Base-by-base conservation (phyloP, 805 yeast genomes). In the Myxozyma lipomycoides region DNA sequence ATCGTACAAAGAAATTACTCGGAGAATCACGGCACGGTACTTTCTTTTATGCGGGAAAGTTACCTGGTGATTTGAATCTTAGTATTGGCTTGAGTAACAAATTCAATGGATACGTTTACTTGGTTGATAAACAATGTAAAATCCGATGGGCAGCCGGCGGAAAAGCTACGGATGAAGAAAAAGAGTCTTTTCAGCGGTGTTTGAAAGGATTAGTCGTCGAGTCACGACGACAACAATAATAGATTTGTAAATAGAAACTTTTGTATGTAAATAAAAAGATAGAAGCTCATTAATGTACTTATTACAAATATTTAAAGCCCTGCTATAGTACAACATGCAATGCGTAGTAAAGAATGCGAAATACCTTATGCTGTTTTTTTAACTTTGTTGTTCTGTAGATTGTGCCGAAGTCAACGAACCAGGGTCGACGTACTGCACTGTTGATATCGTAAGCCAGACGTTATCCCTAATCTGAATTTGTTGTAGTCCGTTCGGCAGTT, bases 61-160 rank as follows among this genome's bases (percentile, higher is more conserved):
- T 47, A 18, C 52, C 54, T 5, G 48, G 37, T 17, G 38, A 50
- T 19, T 38, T 53, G 4, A 50, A 48, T 36, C 32, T 30, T 12
- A 30, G 53, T 2, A 71, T 88, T 12, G 70, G 78, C 43, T 78
- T 89, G 59, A 82, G 81, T 48, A 91, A 91, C 64, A 76, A 79
- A 21, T 85, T 84, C 60, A 79, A 95, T 1, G 98, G 98, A 0
- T 89, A 86, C 63, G 72, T 89, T 9, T 84, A 88, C 58, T 71
- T 91, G 3, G 76, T 93, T 32, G 98, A 93, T 63, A 73, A 73
- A 15, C 72, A 80, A 12, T 83, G 84, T 45, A 82, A 78, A 61
- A 83, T 93, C 47, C 74, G 98, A 60, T 91, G 98, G 98, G 89
- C 88, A 22, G 86, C 88, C 3, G 80, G 95, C 60, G 98, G 98